A percentile compares a stretch with the other conserved stretches of the same genome.
These are phyloP conservation scores for Petunia hybrid DNA, from an alignment of 305 asterid genomes.

Conservation along the genomic window DNA sequence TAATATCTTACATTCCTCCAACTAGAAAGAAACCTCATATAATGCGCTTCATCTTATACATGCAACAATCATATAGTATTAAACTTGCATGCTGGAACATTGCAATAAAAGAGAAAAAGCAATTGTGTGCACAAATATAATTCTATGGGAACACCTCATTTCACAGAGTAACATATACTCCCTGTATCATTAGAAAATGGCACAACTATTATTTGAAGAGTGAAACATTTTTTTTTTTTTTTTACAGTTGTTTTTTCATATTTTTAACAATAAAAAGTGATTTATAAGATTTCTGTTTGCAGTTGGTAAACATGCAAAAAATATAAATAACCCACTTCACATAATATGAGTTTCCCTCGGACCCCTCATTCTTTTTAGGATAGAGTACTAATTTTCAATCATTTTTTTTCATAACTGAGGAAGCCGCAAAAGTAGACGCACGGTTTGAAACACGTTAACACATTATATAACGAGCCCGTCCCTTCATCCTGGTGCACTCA, in stretches of 20 bases:
- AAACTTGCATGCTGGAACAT: conserved; percentile 1
- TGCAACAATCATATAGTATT: background rate
- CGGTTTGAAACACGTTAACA: background rate
- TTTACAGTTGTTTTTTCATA: background rate
- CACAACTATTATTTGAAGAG: background rate
- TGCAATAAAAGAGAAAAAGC: conserved; percentile 23
- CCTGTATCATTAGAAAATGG: background rate
- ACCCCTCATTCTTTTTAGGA: conserved; percentile 15
- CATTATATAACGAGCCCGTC: background rate
- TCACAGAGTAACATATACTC: background rate
- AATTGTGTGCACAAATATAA: background rate
- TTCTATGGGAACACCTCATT: background rate
- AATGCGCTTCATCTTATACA: conserved; percentile 15
- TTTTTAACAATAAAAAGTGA: background rate
- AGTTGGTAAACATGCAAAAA: background rate
- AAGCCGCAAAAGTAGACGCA: background rate
- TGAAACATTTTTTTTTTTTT: background rate
- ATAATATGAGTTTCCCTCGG: background rate
- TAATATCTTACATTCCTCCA: background rate
- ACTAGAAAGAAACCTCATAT: background rate
- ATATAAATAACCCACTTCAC: background rate
- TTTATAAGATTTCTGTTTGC: background rate
- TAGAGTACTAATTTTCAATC: background rate
- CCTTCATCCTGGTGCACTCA: background rate
- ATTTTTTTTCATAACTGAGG: background rate